Conservation (phyloP, 306 rosid species). For the Crotalaria pallida region DNA sequence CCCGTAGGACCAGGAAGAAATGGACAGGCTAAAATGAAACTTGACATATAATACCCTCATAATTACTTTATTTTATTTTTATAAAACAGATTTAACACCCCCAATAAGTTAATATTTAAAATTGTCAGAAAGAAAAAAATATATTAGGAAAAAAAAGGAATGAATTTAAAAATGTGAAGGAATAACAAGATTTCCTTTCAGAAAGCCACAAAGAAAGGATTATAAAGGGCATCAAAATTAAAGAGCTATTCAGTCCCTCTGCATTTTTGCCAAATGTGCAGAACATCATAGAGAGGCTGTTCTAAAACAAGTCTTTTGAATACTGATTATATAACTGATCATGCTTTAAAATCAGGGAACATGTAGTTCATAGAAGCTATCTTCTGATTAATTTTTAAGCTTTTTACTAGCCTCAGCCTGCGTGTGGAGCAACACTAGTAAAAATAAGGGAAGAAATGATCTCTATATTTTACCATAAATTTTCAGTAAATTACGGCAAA, state of each 20-base stretch:
- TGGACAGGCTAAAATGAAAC: neutral
- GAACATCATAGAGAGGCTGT: neutral
- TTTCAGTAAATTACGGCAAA: neutral
- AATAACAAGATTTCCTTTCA: neutral
- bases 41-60: neutral
- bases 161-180: neutral
- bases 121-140: neutral
- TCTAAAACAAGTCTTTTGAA: neutral
- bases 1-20: slow-evolving; percentile 1
- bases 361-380: neutral
- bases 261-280: neutral
- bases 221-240: neutral
- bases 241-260: neutral
- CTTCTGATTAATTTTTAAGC: neutral
- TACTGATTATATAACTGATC: neutral
- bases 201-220: neutral
- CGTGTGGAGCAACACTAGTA: neutral
- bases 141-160: neutral
- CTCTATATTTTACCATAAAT: neutral
- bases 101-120: neutral
- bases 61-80: no score
- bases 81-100: neutral
- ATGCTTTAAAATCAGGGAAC: neutral
- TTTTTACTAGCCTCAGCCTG: neutral
- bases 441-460: neutral